Conservation (phyloP, 768 basidiomycete species). For the Sporobolomyces phaffii region DNA sequence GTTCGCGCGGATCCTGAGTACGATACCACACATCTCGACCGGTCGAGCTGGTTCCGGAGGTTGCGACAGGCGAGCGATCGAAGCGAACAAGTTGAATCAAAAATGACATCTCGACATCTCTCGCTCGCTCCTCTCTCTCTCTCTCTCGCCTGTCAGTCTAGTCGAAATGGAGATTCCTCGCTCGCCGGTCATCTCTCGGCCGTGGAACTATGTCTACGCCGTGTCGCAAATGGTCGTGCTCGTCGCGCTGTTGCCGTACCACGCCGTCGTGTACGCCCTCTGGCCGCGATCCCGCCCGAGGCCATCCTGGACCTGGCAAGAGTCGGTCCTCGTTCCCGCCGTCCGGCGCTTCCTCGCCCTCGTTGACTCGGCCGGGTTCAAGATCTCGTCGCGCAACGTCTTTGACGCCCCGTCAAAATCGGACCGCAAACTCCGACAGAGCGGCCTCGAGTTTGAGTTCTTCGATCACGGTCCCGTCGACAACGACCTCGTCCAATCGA, state of each 20-base stretch:
- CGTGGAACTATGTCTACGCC: not conserved
- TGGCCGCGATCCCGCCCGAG: constrained; percentile 5
- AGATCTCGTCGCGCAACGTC: constrained; percentile 9
- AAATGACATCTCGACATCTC: too few relatives aligned
- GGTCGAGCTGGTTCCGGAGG: too few relatives aligned
- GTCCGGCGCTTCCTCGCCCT: constrained; percentile 6
- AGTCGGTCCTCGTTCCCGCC: not conserved
- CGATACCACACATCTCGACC: too few relatives aligned
- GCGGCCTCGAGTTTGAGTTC: constrained; percentile 25
- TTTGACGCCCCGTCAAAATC: not conserved
- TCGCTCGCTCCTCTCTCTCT: too few relatives aligned
- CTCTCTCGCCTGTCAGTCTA: too few relatives aligned
- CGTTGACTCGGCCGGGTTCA: constrained; percentile 19
- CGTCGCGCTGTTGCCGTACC: constrained; percentile 17
- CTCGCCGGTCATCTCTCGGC: not conserved
- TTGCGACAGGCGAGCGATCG: too few relatives aligned
- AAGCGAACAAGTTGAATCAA: too few relatives aligned
- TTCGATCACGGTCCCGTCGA: not conserved
- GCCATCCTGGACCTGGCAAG: not conserved
- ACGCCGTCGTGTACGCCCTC: constrained; percentile 12
- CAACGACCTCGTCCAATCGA: not conserved
- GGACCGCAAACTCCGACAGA: too few relatives aligned
- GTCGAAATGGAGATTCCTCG: too few relatives aligned
- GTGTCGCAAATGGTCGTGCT: not conserved
- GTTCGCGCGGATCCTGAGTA: too few relatives aligned